Evolutionary conservation across 73 alveolate genomes (phyloP).

Genomic region (Paramecium bursaria): DNA sequence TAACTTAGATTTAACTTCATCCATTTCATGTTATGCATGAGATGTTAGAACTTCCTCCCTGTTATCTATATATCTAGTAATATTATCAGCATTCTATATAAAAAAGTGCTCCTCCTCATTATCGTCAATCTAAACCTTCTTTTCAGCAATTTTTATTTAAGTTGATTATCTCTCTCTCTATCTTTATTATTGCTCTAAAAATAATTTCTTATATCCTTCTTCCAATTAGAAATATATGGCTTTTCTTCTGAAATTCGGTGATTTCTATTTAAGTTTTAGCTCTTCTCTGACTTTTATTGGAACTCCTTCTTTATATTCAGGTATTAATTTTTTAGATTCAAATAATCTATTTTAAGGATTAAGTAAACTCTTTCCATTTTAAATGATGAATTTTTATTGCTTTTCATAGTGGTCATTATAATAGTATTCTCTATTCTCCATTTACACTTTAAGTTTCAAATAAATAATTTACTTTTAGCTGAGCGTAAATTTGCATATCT

Average conservation of each 20-base stretch:
- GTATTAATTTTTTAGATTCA: neutral
- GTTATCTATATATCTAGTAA: neutral
- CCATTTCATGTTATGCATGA: neutral
- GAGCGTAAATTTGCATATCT: neutral
- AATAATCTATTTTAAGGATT: conserved; percentile 26
- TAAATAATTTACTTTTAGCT: neutral
- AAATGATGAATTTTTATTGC: conserved; percentile 11
- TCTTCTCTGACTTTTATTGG: conserved; percentile 45
- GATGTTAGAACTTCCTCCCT: conserved; percentile 28
- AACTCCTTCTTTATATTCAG: neutral
- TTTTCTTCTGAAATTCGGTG: neutral
- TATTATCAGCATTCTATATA: conserved; percentile 19
- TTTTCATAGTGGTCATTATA: neutral
- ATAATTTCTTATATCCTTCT: neutral
- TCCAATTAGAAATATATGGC: neutral
- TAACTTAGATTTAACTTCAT: neutral
- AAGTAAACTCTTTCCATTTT: conserved; percentile 27
- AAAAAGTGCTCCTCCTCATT: conserved; percentile 3
- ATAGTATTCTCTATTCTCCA: conserved; percentile 10
- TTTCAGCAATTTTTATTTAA: too few relatives aligned
- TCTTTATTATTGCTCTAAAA: neutral
- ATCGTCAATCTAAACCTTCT: neutral
- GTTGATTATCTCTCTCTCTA: neutral
- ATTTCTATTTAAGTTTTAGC: conserved; percentile 6
- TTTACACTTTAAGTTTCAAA: neutral